phyloP scores from a whole-genome alignment of 768 basidiomycete genomes.

The Daedaleopsis nitida region DNA sequence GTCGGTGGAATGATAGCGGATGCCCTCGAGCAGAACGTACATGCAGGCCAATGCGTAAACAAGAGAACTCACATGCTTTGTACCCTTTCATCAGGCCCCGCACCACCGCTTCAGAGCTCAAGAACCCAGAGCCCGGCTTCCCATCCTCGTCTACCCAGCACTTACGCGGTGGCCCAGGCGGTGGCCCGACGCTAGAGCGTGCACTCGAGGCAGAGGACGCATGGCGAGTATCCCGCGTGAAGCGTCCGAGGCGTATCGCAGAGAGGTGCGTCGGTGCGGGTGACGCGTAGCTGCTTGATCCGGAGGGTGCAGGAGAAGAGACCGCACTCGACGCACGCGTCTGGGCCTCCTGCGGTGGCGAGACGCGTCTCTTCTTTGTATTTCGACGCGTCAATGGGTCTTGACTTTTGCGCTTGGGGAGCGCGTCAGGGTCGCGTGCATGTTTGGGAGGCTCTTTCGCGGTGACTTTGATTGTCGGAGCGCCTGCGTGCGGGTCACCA shows the following conservation, averaged over 20 bases:
- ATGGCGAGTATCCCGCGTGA: slow-evolving; percentile 16
- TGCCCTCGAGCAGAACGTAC: not conserved
- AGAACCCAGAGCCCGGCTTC: slow-evolving; percentile 48
- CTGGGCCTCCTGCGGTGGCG: slow-evolving; percentile 3
- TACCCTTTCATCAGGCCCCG: slow-evolving; percentile 64
- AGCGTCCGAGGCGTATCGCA: slow-evolving; percentile 6
- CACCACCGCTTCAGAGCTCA: slow-evolving; percentile 70
- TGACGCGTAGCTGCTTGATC: slow-evolving; percentile 16
- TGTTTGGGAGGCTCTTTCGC: slow-evolving; percentile 21
- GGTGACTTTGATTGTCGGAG: slow-evolving; percentile 22
- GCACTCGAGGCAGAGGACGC: slow-evolving; percentile 64
- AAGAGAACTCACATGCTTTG: slow-evolving; percentile 59
- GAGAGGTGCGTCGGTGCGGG: slow-evolving; percentile 19
- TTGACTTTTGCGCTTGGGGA: slow-evolving; percentile 23
- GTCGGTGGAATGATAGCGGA: too few species aligned
- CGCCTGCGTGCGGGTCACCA: slow-evolving; percentile 18
- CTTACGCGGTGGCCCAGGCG: slow-evolving; percentile 39
- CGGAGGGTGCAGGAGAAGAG: slow-evolving; percentile 11
- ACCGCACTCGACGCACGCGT: slow-evolving; percentile 24
- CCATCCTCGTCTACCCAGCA: slow-evolving; percentile 60
- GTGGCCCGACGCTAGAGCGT: slow-evolving; percentile 47
- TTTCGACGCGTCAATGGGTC: not conserved
- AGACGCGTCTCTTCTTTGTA: slow-evolving; percentile 31
- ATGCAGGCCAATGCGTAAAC: not conserved
- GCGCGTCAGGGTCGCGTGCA: slow-evolving; percentile 13